A percentile compares a stretch with the other conserved stretches of the same genome.
Conservation (phyloP, 164 flowering plant species). For the Liquidambar formosana region DNA sequence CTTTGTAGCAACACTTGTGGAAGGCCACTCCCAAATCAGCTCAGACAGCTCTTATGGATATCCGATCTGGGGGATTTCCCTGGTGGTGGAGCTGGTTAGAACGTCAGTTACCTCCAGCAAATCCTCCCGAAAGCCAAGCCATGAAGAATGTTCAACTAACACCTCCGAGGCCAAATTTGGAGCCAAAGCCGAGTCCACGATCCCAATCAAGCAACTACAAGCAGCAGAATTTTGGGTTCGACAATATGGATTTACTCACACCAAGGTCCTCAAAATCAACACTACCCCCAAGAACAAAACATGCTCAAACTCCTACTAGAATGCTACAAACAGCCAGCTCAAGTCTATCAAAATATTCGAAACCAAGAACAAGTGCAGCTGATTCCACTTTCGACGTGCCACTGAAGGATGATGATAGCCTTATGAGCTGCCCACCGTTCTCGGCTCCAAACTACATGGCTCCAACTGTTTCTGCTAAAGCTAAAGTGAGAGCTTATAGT, state of each 20-base stretch:
- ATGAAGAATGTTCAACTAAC: slow-evolving; percentile 39
- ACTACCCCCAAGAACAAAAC: slow-evolving; percentile 30
- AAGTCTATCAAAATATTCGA: slow-evolving; percentile 25
- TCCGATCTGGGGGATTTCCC: slow-evolving; percentile 63
- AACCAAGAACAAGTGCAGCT: slow-evolving; percentile 39
- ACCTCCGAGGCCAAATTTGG: slow-evolving; percentile 44
- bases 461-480: slow-evolving; percentile 84
- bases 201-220: slow-evolving; percentile 36
- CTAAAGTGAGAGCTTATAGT: slow-evolving; percentile 59
- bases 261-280: slow-evolving; percentile 71
- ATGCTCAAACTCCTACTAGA: slow-evolving; percentile 20
- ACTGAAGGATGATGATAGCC: slow-evolving; percentile 81
- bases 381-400: slow-evolving; percentile 41
- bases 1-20: slow-evolving; percentile 45
- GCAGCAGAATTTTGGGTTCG: slow-evolving; percentile 31
- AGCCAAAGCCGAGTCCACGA: slow-evolving; percentile 39
- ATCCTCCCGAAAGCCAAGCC: slow-evolving; percentile 33
- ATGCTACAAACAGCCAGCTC: slow-evolving; percentile 20
- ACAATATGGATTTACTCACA: slow-evolving; percentile 44
- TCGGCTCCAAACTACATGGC: slow-evolving; percentile 87
- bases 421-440: slow-evolving; percentile 91
- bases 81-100: slow-evolving; percentile 98
- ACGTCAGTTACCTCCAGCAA: slow-evolving; percentile 46
- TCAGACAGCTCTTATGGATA: slow-evolving; percentile 39
- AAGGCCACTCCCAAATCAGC: slow-evolving; percentile 53